phyloP scores from a whole-genome alignment of 176 grass and related monocot species.

The Ampelocalamus luodianensis region DNA sequence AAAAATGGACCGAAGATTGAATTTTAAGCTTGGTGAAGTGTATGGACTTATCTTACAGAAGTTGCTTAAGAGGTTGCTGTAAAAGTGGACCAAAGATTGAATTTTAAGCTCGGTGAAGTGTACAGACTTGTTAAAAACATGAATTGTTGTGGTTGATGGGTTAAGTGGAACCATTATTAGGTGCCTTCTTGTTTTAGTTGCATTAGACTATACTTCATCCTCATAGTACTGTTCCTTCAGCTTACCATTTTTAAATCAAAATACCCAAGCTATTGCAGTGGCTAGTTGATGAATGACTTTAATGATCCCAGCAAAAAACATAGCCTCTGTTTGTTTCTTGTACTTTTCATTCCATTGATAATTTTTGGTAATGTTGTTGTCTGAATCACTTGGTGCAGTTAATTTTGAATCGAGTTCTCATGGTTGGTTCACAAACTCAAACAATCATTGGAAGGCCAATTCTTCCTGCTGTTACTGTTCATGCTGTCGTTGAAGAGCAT shows the following conservation, averaged over 20 bases:
- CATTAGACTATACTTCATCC: not conserved
- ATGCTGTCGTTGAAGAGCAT: constrained; percentile 97
- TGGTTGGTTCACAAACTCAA: constrained; percentile 85
- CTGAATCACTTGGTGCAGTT: constrained; percentile 63
- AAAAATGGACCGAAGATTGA: not conserved
- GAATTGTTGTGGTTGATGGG: constrained; percentile 13
- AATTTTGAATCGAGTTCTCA: constrained; percentile 82
- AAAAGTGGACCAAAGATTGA: not conserved
- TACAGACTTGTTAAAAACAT: not conserved
- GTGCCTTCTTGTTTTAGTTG: constrained; percentile 6
- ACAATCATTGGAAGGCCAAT: constrained; percentile 90
- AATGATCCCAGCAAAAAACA: not conserved
- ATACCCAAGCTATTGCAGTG: constrained; percentile 1
- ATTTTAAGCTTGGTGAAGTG: constrained; percentile 18
- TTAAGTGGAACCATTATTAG: constrained; percentile 13
- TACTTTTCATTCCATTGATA: constrained; percentile 16
- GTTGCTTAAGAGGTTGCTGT: not conserved
- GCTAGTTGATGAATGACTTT: not conserved
- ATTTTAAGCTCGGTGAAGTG: constrained; percentile 18
- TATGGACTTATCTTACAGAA: not conserved
- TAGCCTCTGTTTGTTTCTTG: not conserved
- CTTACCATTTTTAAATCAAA: constrained; percentile 1
- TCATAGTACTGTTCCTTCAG: constrained; percentile 4
- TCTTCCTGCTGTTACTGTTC: constrained; percentile 73
- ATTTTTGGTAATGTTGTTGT: constrained; percentile 34